Evolutionary conservation across 1,284 basidiomycete genomes (phyloP).

Genomic region (Mycosarcoma mackinlayi): DNA sequence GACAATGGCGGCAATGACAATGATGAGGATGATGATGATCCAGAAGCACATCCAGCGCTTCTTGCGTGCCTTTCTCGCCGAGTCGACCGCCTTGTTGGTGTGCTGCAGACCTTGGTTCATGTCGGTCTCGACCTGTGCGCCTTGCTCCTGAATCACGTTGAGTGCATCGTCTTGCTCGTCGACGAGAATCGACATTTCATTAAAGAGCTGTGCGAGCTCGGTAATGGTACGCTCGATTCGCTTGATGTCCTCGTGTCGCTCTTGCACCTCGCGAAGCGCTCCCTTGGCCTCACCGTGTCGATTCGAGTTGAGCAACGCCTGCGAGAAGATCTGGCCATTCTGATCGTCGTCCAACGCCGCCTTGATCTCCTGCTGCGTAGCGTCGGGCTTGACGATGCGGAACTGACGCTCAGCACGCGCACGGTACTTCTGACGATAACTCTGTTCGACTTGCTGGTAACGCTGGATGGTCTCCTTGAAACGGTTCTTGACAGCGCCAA

Average conservation of each 20-base stretch:
- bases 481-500: constrained; percentile 73
- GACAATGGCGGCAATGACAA: constrained; percentile 56
- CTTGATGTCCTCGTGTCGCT: constrained; percentile 86
- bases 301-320: constrained; percentile 82
- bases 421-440: constrained; percentile 90
- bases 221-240: constrained; percentile 87
- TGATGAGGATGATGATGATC: constrained; percentile 56
- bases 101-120: constrained; percentile 71
- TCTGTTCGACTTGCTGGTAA: constrained; percentile 88
- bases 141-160: constrained; percentile 62
- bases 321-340: constrained; percentile 82
- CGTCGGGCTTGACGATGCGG: constrained; percentile 91
- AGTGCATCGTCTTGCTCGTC: constrained; percentile 67
- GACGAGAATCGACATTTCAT: constrained; percentile 72
- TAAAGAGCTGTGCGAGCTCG: constrained; percentile 88
- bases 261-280: constrained; percentile 89
- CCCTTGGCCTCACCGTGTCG: constrained; percentile 84
- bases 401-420: constrained; percentile 95
- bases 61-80: constrained; percentile 80
- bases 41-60: constrained; percentile 71
- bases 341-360: constrained; percentile 80
- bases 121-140: constrained; percentile 60
- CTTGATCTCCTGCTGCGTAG: constrained; percentile 82
- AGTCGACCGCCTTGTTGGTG: constrained; percentile 76
- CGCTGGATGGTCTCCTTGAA: constrained; percentile 71